Evolutionary conservation across 176 grass and related monocot species (phyloP).

Genomic region (Oryza meridionalis): DNA sequence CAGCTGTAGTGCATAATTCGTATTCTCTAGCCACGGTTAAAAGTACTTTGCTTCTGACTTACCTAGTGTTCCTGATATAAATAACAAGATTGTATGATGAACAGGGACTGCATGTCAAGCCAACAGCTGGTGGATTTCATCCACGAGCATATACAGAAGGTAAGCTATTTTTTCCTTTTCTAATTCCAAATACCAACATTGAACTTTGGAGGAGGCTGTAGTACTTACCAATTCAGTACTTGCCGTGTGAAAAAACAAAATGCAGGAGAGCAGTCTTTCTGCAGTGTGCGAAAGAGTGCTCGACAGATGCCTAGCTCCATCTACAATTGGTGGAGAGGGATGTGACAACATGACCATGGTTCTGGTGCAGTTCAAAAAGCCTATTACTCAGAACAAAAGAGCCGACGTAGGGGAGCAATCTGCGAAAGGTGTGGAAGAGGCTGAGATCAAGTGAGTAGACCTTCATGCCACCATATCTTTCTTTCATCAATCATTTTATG

Average conservation of each 20-base stretch:
- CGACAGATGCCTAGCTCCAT: constrained; percentile 84
- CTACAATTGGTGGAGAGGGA: constrained; percentile 67
- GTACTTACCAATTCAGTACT: neutral
- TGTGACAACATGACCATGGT: constrained; percentile 99
- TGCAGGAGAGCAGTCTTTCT: constrained; percentile 80
- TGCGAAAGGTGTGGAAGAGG: constrained; percentile 11
- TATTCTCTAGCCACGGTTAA: neutral
- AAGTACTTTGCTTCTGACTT: constrained; percentile 28
- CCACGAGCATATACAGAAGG: constrained; percentile 76
- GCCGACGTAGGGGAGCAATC: constrained; percentile 35
- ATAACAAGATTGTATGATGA: constrained; percentile 31
- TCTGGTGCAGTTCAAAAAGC: constrained; percentile 89
- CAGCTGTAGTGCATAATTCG: constrained; percentile 21
- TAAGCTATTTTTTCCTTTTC: constrained; percentile 7
- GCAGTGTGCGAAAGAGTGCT: constrained; percentile 83
- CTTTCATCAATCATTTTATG: neutral
- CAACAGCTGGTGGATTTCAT: constrained; percentile 95
- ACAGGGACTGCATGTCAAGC: constrained; percentile 97
- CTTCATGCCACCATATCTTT: neutral
- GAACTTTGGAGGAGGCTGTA: constrained; percentile 1
- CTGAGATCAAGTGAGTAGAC: constrained; percentile 34
- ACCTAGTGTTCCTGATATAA: neutral
- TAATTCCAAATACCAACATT: neutral
- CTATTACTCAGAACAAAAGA: constrained; percentile 25
- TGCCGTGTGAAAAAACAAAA: neutral